Evolutionary conservation across 495 filamentous ascomycete species (phyloP), one percentile per base, ranked within the genome.

Genomic region (Immersiella caudata): DNA sequence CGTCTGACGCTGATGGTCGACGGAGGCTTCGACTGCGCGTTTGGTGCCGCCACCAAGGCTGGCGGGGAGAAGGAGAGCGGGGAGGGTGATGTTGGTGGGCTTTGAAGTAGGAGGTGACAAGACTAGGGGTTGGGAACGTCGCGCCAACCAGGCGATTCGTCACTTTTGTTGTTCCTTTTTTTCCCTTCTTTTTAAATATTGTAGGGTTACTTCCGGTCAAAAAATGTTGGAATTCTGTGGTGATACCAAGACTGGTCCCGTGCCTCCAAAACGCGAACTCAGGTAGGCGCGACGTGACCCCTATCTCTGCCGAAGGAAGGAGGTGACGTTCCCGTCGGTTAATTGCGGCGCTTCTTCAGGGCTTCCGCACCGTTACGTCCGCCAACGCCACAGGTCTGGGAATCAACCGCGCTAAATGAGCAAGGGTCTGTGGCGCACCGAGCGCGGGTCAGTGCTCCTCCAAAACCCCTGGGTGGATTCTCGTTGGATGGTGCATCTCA

Each of bases 1-100:
- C 65, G 46, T 12, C 35, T 49, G 4, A 67, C 65, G 11, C 6
- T 62, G 25, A 62, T 56, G 27, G 16, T 60, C 27, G 65, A 67
- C 40, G 21, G 58, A 21, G 27, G 26, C 14, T 35, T 60, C 16
- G 26, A 18, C 22, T 18, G 33, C 58, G 9, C 33, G 40, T 12
- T 56, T 14, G 21, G 52, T 56, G 21, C 8, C 6, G 52, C 7
- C 14, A n/a, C 1, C 6, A n/a, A n/a, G 2, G 52, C 52, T 22
- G 40, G 40, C 14, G 40, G 2, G 40, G 40, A 12, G 40, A 12
- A 46, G 40, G 40, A 5, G 14, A 14, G 40, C 9, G 40, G 40
- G 40, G 40, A 46, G 40, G 40, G 40, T 46, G 40, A 46, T 12
- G 40, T 2, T 14, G 40, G 40, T 46, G 40, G 16, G 5, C 11